A percentile compares a stretch with the other conserved stretches of the same genome.
phyloP scores from a whole-genome alignment of 2,329 filamentous ascomycete species.

The Magnaporthiopsis poae region DNA sequence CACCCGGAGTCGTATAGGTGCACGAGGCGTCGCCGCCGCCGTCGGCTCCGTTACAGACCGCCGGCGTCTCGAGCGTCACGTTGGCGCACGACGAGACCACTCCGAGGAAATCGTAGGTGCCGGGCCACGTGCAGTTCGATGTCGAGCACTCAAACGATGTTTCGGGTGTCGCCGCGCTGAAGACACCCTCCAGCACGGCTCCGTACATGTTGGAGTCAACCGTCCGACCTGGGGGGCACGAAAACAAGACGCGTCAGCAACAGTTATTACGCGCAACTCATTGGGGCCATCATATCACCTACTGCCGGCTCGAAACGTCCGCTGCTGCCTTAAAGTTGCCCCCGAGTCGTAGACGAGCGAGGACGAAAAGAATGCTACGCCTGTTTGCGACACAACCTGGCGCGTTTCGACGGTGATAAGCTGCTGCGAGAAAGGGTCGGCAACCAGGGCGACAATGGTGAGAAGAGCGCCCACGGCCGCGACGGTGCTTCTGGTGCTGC shows the following conservation, averaged over 20 bases:
- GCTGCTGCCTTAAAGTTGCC: not conserved
- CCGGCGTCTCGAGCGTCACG: constrained; percentile 1
- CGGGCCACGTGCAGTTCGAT: constrained; percentile 6
- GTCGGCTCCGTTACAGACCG: not conserved
- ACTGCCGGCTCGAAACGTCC: not conserved
- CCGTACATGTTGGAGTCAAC: constrained; percentile 3
- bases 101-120: constrained; percentile 4
- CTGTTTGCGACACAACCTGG: not conserved
- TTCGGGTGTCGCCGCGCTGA: not conserved
- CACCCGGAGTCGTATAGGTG: constrained; percentile 1
- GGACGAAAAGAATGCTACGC: constrained; percentile 3
- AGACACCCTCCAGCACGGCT: not conserved
- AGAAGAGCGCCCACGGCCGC: not conserved
- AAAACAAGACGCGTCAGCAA: not conserved
- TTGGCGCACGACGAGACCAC: constrained; percentile 1
- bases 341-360: constrained; percentile 5
- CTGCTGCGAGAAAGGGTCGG: constrained; percentile 7
- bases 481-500: constrained; percentile 3
- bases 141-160: constrained; percentile 1
- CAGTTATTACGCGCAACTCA: too few relatives aligned
- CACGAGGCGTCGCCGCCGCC: not conserved
- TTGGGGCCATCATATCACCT: not conserved
- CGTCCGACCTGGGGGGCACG: not conserved
- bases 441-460: constrained; percentile 5
- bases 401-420: not conserved